phyloP scores from a whole-genome alignment of 2,329 filamentous ascomycete genomes.

The Xylariaceae sp. region DNA sequence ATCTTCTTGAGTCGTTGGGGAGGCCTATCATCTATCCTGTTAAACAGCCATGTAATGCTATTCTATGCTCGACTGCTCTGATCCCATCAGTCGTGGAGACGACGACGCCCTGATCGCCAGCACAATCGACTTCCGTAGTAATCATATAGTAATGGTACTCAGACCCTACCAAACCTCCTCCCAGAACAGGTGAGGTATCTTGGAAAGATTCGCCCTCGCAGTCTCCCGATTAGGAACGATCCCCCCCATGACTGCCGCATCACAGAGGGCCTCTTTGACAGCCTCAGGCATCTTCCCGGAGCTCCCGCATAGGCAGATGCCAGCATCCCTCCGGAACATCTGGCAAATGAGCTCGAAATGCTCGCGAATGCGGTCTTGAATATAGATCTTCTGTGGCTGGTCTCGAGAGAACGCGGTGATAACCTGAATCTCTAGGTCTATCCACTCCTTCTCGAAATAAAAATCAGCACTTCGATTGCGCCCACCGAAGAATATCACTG shows the following conservation, averaged over 20 bases:
- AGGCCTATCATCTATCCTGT: too few species aligned
- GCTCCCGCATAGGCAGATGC: constrained; percentile 54
- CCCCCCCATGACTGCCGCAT: constrained; percentile 41
- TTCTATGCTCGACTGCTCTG: too few species aligned
- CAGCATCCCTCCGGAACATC: constrained; percentile 38
- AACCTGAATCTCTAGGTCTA: constrained; percentile 46
- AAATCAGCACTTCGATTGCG: constrained; percentile 72
- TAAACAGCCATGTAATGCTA: too few species aligned
- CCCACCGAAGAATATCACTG: constrained; percentile 77
- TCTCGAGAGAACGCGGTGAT: constrained; percentile 69
- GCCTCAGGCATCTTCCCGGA: constrained; percentile 56
- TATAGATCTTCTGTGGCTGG: constrained; percentile 52
- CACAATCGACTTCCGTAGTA: too few species aligned
- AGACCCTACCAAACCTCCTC: constrained; percentile 56
- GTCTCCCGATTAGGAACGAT: constrained; percentile 32
- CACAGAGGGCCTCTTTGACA: constrained; percentile 49
- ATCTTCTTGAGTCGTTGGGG: too few species aligned
- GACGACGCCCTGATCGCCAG: too few species aligned
- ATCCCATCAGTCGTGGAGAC: too few species aligned
- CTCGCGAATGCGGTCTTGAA: constrained; percentile 50
- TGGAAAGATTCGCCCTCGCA: constrained; percentile 33
- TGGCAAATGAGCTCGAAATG: constrained; percentile 36
- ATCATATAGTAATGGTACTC: not conserved
- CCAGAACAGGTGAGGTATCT: constrained; percentile 38
- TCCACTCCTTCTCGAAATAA: constrained; percentile 79